Evolutionary conservation across 345 rosid species (phyloP), one percentile per base, ranked within the genome.

Genomic region (Hibiscus trionum): DNA sequence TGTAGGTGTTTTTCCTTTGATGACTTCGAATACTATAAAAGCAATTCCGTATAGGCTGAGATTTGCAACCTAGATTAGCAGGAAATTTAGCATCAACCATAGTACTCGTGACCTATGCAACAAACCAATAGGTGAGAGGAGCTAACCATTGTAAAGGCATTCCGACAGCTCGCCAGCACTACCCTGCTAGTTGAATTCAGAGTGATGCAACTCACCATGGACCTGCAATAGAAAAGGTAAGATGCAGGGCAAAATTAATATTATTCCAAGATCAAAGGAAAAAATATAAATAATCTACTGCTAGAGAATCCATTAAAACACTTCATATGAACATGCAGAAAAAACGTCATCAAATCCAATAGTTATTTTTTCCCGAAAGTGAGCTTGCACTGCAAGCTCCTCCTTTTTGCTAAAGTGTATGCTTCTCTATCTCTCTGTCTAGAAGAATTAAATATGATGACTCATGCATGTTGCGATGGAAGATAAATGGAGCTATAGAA

Each of bases 61-160:
- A 77, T 94, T 94, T 62, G 98, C 98, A 80, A 94, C 90, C 97
- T 94, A 77, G 5, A 62, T 64, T 59, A 74, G 24, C 42, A 16
- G 31, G 66, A 11, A 64, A 69, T 19, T 33, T 37, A 42, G 80
- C 55, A 73, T 72, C 24, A 53, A 70, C 46, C 50, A 44, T 11
- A 73, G 42, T 68, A 14, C 68, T 19, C 49, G 15, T 46, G 63
- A 73, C 58, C 69, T 33, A 71, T 4, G 29, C 57, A 74, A 26
- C 14, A 75, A 78, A 55, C 50, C 62, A 70, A 63, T 29, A 27
- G 49, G 37, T 59, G 59, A 72, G 77, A 62, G 70, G 73, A 75
- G 71, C 70, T 77, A 4, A 94, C 98, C 98, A 94, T 91, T 35
- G 95, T 88, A 84, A 94, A 94, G 26, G 98, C 98, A 82, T 94